Percentiles rank a stretch among this genome's conserved stretches.
Conservation (phyloP, 768 basidiomycete species). For the Rhizopogon vinicolor region DNA sequence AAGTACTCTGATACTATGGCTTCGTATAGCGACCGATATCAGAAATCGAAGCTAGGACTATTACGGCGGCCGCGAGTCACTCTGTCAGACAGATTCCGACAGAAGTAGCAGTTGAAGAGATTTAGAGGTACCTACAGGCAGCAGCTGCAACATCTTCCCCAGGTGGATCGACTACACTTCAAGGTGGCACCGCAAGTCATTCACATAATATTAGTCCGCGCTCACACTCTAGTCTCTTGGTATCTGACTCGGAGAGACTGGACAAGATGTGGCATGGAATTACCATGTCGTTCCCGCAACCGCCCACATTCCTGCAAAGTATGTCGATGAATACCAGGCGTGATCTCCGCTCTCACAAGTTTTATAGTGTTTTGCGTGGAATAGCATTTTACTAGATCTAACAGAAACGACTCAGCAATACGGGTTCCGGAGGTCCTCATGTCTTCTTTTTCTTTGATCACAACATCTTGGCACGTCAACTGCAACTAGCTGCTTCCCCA, state of each 20-base stretch:
- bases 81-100: no score
- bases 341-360: not conserved
- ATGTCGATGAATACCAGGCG: conserved; percentile 17
- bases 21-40: no score
- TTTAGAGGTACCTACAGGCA: no score
- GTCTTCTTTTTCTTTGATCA: conserved; percentile 55
- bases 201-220: conserved; percentile 60
- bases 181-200: conserved; percentile 3
- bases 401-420: conserved; percentile 90
- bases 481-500: not conserved
- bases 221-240: conserved; percentile 57
- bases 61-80: no score
- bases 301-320: conserved; percentile 82
- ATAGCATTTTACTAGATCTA: conserved; percentile 86
- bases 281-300: conserved; percentile 88
- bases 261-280: conserved; percentile 77
- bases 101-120: no score
- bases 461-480: conserved; percentile 48
- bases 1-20: no score
- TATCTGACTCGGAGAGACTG: conserved; percentile 70
- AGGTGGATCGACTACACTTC: conserved; percentile 2
- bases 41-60: no score
- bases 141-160: no score
- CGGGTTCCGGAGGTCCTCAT: conserved; percentile 85
- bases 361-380: conserved; percentile 68